Base-by-base conservation (phyloP, 495 filamentous ascomycete genomes). In the Daldinia loculata region DNA sequence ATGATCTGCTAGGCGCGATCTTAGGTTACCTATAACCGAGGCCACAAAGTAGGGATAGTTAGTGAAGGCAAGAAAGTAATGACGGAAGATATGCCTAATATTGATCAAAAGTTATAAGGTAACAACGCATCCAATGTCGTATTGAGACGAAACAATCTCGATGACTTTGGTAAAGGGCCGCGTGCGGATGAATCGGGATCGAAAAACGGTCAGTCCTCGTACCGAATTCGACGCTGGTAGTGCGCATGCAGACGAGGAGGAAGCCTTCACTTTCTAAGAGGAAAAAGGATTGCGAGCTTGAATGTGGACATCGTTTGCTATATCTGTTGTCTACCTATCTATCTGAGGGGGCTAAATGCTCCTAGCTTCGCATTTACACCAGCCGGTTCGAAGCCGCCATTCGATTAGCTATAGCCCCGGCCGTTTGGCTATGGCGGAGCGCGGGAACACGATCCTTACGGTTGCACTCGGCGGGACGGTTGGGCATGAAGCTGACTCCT, bases 401-500 rank as follows among this genome's bases (percentile, higher is more conserved):
- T 57, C 12, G 51, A 57, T 70, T 66, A 71, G 58, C 43, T 9
- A 59, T 36, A 32, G 66, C 39, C 69, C 63, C 63, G 64, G 64
- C 60, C 53, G 53, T 56, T 38, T 61, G 59, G 56, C 3, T 64
- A 32, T 48, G 53, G 59, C 55, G 63, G 63, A 60, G 53, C n/a
- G 58, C 43, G 58, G 63, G 30, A 56, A 60, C 26, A 48, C 22
- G 60, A 59, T 50, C 45, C 34, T 24, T 63, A 59, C 59, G 6
- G 69, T 60, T 63, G 52, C 36, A 72, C 36, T 61, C 59, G 53
- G 63, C 32, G 56, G 56, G 36, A 55, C 24, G 15, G 60, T 67
- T 67, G 60, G 69, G 69, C 64, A 72, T n/a, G n/a, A 63, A 72
- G 43, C 27, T 52, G 27, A 62, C 48, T 55, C 53, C 32, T 58